Base-by-base conservation (phyloP, 108 stramenopile genomes). In the Discostella pseudostelligera region DNA sequence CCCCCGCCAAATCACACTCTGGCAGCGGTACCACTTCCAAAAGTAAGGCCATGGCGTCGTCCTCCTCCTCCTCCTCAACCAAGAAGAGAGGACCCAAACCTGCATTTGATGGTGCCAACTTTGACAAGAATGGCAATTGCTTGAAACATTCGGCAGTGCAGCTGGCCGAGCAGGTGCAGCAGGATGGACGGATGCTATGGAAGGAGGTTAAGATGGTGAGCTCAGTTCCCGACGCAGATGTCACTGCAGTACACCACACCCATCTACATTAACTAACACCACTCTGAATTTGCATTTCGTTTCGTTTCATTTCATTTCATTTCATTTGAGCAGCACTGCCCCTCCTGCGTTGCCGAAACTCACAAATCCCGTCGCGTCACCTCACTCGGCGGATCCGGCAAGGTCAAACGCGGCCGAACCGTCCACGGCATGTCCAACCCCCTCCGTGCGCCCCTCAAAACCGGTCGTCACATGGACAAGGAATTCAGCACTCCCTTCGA, bases 291-390 rank as follows among this genome's bases (percentile, higher is more conserved):
- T n/a, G n/a, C n/a, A n/a, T n/a, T n/a, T n/a, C n/a, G n/a, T n/a
- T n/a, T n/a, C n/a, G n/a, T n/a, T n/a, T n/a, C n/a, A n/a, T n/a
- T n/a, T n/a, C n/a, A n/a, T 5, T 32, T 32, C 32, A 32, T 32
- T 32, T 32, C 5, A 4, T 4, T 32, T 32, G 32, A 4, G 3
- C 28, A 71, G 70, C 64, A 59, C 57, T 77, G 76, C 57, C 76
- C 68, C 68, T 69, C 69, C 53, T 77, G 76, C 50, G 62, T 51
- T 35, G 26, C 62, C 1, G 68, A 62, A 5, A 37, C 17, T 8
- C 76, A 77, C 76, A 77, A 69, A 59, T 77, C 76, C 0, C 62
- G 76, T 4, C 76, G 76, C 32, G 76, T 77, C 49, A 77, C 76
- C 45, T 77, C 76, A 25, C 68, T 77, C 42, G 76, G 76, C 21